A percentile compares a stretch with the other conserved stretches of the same genome.
phyloP scores from a whole-genome alignment of 1,139 yeast genomes.

The Yamadazyma dendronema region DNA sequence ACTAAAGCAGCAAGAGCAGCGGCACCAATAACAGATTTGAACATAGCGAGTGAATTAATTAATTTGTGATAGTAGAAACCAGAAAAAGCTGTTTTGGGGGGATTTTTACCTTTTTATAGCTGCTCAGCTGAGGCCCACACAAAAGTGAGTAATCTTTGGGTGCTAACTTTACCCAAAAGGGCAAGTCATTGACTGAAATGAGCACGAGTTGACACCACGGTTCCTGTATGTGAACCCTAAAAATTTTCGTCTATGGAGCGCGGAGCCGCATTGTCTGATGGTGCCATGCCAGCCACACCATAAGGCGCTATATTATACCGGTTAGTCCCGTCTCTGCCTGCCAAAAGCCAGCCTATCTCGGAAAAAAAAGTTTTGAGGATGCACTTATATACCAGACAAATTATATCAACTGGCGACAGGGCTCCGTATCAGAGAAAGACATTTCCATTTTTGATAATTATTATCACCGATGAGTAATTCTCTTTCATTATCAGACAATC shows the following conservation, averaged over 20 bases:
- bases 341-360: no score
- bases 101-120: constrained; percentile 5
- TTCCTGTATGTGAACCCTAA: not conserved
- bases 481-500: no score
- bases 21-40: constrained; percentile 40
- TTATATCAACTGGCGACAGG: no score
- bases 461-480: no score
- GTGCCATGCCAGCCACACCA: no score
- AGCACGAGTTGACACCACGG: constrained; percentile 1
- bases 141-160: constrained; percentile 1
- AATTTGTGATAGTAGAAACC: constrained; percentile 3
- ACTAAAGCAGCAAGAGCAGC: constrained; percentile 39
- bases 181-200: constrained; percentile 4
- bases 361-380: no score
- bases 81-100: constrained; percentile 1
- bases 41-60: constrained; percentile 28
- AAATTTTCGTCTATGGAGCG: not conserved
- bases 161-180: constrained; percentile 2
- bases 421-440: no score
- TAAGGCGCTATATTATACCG: no score
- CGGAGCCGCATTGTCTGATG: not conserved
- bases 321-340: no score
- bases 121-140: no score
- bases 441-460: no score
- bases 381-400: no score